phyloP scores from a whole-genome alignment of 306 rosid species.

The Quercus ilex region DNA sequence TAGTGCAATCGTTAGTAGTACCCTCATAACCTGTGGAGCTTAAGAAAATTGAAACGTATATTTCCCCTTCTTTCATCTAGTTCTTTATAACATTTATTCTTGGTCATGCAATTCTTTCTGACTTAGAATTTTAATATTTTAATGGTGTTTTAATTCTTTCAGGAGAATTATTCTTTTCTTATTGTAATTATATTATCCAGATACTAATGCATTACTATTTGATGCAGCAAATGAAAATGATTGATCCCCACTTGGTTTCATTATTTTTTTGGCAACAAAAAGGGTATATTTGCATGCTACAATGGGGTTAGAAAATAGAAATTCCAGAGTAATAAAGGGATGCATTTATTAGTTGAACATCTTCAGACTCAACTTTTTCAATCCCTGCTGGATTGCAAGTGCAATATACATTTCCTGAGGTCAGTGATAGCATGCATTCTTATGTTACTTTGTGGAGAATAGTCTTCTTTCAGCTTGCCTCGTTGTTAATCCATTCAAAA shows the following conservation, averaged over 20 bases:
- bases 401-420: no score
- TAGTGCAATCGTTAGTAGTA: not conserved
- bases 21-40: not conserved
- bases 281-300: constrained; percentile 74
- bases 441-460: not conserved
- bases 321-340: constrained; percentile 59
- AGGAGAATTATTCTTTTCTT: constrained; percentile 21
- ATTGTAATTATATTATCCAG: not conserved
- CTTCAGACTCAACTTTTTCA: constrained; percentile 49
- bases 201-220: constrained; percentile 12
- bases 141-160: constrained; percentile 3
- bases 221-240: constrained; percentile 83
- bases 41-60: not conserved
- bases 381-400: no score
- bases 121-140: no score
- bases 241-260: constrained; percentile 93
- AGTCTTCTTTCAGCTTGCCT: not conserved
- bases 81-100: not conserved
- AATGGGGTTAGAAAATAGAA: constrained; percentile 72
- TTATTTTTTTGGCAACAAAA: constrained; percentile 66
- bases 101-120: not conserved
- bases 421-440: constrained; percentile 1
- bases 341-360: constrained; percentile 63
- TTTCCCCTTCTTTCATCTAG: constrained; percentile 15
- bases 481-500: not conserved